phyloP scores from a whole-genome alignment of 164 flowering plant species.

The Warburgia ugandensis region DNA sequence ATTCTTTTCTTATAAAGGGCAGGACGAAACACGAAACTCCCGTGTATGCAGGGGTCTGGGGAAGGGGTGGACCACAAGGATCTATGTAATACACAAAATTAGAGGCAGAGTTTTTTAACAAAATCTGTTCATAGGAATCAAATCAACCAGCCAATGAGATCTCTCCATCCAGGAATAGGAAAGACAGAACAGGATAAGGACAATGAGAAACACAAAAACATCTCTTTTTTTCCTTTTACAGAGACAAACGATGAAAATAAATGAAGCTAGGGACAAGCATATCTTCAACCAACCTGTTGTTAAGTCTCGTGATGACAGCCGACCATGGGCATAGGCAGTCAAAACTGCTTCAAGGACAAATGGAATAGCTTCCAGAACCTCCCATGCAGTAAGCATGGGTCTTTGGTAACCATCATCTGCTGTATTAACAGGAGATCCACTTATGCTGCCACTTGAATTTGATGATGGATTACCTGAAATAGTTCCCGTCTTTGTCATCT shows the following conservation, averaged over 20 bases:
- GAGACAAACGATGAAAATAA: slow-evolving; percentile 1
- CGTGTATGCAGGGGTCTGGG: no score
- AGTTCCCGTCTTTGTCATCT: slow-evolving; percentile 39
- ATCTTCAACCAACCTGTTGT: slow-evolving; percentile 57
- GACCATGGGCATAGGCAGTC: slow-evolving; percentile 83
- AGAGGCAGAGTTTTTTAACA: no score
- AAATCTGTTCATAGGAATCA: no score
- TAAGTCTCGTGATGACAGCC: slow-evolving; percentile 77
- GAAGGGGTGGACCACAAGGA: no score
- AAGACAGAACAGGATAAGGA: not conserved
- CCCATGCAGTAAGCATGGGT: slow-evolving; percentile 86
- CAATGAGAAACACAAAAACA: not conserved
- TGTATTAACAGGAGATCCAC: slow-evolving; percentile 44
- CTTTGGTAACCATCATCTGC: slow-evolving; percentile 48
- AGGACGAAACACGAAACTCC: no score
- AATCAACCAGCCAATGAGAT: no score
- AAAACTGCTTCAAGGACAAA: slow-evolving; percentile 77
- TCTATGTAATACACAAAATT: no score
- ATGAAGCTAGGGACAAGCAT: not conserved
- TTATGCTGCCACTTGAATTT: slow-evolving; percentile 40
- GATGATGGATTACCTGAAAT: slow-evolving; percentile 33
- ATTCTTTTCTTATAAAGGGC: no score
- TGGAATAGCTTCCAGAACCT: slow-evolving; percentile 81
- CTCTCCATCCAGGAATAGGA: not conserved
- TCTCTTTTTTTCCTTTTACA: not conserved